Evolutionary conservation across 805 yeast genomes (phyloP).

Genomic region (Ascoidea rubescens): DNA sequence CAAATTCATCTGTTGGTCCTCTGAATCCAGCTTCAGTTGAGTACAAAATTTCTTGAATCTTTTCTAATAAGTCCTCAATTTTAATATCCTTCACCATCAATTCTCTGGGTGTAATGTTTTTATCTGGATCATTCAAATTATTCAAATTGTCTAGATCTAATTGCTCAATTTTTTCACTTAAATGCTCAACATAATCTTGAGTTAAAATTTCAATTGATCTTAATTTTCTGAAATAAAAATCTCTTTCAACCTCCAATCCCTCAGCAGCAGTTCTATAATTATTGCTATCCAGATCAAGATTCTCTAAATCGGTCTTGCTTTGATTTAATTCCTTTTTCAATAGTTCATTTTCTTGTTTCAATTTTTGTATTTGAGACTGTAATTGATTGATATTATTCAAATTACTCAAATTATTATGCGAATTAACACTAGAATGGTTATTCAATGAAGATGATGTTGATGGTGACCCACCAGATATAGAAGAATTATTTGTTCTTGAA

Average conservation of each 20-base stretch:
- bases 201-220: constrained; percentile 77
- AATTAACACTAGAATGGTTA: neutral
- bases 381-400: neutral
- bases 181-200: constrained; percentile 44
- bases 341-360: constrained; percentile 1
- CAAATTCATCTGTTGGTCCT: constrained; percentile 29
- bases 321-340: constrained; percentile 30
- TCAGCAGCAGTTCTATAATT: constrained; percentile 49
- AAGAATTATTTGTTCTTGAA: neutral
- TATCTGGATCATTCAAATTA: constrained; percentile 6
- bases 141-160: constrained; percentile 19
- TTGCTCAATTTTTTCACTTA: constrained; percentile 26
- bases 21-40: constrained; percentile 78
- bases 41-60: constrained; percentile 66
- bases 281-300: constrained; percentile 33
- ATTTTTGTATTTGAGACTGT: neutral
- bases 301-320: constrained; percentile 25
- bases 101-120: neutral
- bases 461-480: neutral
- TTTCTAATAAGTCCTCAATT: constrained; percentile 31
- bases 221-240: constrained; percentile 80
- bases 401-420: neutral
- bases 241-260: constrained; percentile 67
- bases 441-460: neutral
- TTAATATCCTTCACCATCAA: constrained; percentile 7